Conservation (phyloP, 257 asterid genomes). For the Solanum habrochaites region DNA sequence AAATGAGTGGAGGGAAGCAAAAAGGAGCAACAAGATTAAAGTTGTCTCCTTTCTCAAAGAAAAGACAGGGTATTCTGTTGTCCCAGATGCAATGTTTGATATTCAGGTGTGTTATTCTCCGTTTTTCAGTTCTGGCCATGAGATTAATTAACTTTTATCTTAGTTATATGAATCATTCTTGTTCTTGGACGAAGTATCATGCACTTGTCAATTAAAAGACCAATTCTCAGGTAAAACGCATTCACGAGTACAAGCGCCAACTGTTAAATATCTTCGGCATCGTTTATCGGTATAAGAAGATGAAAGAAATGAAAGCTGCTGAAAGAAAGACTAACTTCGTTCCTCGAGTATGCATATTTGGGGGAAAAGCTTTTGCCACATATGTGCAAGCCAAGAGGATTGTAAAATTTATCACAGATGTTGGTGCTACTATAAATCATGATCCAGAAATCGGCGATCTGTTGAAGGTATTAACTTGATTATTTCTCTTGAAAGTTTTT, state of each 20-base stretch:
- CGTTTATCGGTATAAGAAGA: conserved; percentile 45
- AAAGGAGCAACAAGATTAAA: conserved; percentile 54
- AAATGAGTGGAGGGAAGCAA: conserved; percentile 63
- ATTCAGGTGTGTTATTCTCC: conserved; percentile 47
- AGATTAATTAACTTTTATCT: background rate
- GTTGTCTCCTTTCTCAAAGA: conserved; percentile 58
- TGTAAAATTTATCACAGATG: conserved; percentile 50
- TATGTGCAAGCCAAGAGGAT: conserved; percentile 54
- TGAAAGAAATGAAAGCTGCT: conserved; percentile 41
- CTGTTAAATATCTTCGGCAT: conserved; percentile 42
- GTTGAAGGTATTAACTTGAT: conserved; percentile 27
- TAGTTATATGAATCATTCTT: background rate
- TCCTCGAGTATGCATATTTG: conserved; percentile 58
- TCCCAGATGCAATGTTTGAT: conserved; percentile 82
- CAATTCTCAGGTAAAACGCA: conserved; percentile 42
- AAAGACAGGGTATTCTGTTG: conserved; percentile 66
- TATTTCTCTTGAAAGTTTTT: background rate
- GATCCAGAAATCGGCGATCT: conserved; percentile 49
- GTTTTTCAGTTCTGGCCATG: background rate
- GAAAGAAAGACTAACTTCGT: conserved; percentile 35
- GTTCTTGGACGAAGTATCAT: background rate
- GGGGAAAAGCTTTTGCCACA: conserved; percentile 53
- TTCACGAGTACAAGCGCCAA: conserved; percentile 52
- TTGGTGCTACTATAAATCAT: conserved; percentile 47
- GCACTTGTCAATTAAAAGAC: background rate